Evolutionary conservation across 2,329 filamentous ascomycete species (phyloP).

Genomic region (Microthyrium microscopicum): DNA sequence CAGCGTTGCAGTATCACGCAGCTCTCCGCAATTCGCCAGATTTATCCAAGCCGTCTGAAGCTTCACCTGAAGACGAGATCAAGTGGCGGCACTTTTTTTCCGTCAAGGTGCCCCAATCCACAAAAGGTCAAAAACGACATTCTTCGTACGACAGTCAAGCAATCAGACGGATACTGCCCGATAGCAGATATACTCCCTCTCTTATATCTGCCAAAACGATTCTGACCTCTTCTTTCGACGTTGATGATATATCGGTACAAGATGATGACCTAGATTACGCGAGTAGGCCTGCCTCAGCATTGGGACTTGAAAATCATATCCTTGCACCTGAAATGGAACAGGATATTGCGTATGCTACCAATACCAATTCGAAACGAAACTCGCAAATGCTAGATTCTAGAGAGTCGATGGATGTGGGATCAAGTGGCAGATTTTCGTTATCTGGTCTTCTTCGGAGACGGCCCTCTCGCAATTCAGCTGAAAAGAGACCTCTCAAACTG

Average conservation of each 20-base stretch:
- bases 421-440: constrained; percentile 34
- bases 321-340: neutral
- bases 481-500: neutral
- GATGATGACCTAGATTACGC: constrained; percentile 22
- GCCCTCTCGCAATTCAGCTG: constrained; percentile 4
- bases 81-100: constrained; percentile 23
- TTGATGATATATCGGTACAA: constrained; percentile 21
- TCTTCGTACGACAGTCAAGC: constrained; percentile 21
- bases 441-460: constrained; percentile 13
- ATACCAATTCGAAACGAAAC: neutral
- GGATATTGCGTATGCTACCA: neutral
- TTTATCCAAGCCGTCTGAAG: neutral
- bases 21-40: neutral
- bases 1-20: constrained; percentile 22
- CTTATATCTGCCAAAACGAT: constrained; percentile 30
- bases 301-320: constrained; percentile 13
- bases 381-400: neutral
- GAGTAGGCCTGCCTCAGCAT: constrained; percentile 22
- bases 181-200: constrained; percentile 28
- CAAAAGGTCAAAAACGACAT: constrained; percentile 21
- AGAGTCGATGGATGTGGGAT: too few relatives aligned
- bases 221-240: constrained; percentile 16
- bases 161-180: constrained; percentile 27
- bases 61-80: constrained; percentile 10
- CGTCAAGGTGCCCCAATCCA: constrained; percentile 17